A percentile compares a stretch with the other conserved stretches of the same genome.
Conservation (phyloP, 345 rosid species). For the Ceriops tagal region DNA sequence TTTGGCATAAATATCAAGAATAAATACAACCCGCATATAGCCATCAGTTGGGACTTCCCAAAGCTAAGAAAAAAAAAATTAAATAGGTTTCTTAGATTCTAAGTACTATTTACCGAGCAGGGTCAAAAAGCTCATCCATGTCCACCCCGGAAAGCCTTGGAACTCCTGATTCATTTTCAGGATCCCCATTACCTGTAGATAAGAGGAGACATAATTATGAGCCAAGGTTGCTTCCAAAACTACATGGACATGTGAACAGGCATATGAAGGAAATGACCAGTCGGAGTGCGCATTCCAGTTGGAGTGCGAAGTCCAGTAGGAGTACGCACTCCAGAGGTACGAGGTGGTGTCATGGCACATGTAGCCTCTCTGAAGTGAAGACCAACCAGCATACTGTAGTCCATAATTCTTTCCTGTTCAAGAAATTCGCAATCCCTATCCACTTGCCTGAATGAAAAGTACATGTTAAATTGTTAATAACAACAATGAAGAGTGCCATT, state of each 20-base stretch:
- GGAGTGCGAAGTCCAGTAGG: constrained; percentile 45
- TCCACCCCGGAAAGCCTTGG: constrained; percentile 58
- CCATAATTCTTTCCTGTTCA: constrained; percentile 95
- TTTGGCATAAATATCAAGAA: too few species aligned
- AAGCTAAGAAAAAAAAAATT: not conserved
- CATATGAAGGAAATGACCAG: constrained; percentile 34
- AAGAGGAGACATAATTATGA: constrained; percentile 2
- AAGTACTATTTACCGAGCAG: constrained; percentile 47
- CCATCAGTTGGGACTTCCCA: not conserved
- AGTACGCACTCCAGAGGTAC: constrained; percentile 46
- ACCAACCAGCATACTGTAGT: constrained; percentile 87
- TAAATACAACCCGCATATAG: too few species aligned
- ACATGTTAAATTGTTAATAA: too few species aligned
- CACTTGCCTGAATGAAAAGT: constrained; percentile 65
- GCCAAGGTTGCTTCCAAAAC: constrained; percentile 17
- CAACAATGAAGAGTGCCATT: too few species aligned
- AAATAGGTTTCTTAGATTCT: not conserved
- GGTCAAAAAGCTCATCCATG: constrained; percentile 54
- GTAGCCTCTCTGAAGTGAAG: constrained; percentile 68
- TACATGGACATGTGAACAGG: not conserved
- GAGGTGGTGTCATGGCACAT: constrained; percentile 31
- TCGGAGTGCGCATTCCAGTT: constrained; percentile 13
- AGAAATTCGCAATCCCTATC: constrained; percentile 93
- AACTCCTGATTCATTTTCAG: constrained; percentile 30
- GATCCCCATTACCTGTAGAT: constrained; percentile 41